Evolutionary conservation across 371 early-diverging fungal genomes (phyloP).

Genomic region (Mortierella sp.): DNA sequence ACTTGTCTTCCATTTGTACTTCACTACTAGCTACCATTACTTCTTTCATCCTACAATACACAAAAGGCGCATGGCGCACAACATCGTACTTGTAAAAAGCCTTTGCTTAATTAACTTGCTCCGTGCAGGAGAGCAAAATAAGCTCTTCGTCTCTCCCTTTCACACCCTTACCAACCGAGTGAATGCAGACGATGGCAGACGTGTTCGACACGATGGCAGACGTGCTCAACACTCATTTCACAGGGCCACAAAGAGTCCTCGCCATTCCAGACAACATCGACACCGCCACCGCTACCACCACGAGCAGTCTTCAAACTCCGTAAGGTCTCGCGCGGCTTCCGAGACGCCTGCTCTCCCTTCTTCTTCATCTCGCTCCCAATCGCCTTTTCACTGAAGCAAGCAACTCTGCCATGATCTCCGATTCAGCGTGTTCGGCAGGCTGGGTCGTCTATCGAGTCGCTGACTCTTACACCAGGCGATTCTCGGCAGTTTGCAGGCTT

Average conservation of each 20-base stretch:
- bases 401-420: background rate
- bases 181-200: background rate
- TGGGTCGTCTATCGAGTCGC: background rate
- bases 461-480: background rate
- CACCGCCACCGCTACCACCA: background rate
- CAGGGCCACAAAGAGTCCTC: background rate
- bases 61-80: slow-evolving; percentile 1
- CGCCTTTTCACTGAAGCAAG: background rate
- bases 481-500: background rate
- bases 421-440: background rate
- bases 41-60: background rate
- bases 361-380: background rate
- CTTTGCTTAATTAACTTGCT: background rate
- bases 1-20: background rate
- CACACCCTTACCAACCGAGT: background rate
- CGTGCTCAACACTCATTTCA: background rate
- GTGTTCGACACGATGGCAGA: too few relatives aligned
- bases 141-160: background rate
- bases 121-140: background rate
- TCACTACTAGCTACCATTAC: background rate
- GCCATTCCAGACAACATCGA: background rate
- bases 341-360: background rate
- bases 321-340: background rate
- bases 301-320: background rate
- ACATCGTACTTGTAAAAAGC: background rate